A percentile compares a stretch with the other conserved stretches of the same genome.
These are phyloP conservation scores for Galerina sulciceps DNA, from an alignment of 768 basidiomycete species.

Conservation along the genomic window DNA sequence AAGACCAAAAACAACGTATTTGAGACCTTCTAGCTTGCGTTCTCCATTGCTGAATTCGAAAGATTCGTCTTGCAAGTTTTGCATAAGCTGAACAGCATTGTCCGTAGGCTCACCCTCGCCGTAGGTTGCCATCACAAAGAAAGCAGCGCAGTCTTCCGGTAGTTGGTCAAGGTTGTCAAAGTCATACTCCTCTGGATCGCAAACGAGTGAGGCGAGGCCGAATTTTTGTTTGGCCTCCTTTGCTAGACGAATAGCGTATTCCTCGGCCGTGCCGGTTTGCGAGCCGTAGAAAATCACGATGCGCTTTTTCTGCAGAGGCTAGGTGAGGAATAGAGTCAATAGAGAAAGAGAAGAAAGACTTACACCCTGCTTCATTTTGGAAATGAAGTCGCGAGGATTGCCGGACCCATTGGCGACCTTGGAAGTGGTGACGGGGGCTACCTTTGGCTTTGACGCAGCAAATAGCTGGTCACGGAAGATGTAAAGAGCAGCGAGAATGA, in stretches of 20 bases:
- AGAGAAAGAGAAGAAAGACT: constrained; percentile 33
- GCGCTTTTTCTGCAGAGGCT: constrained; percentile 81
- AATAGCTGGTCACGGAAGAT: constrained; percentile 87
- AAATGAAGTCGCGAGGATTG: constrained; percentile 93
- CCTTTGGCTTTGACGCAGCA: constrained; percentile 65
- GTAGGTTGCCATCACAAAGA: constrained; percentile 98
- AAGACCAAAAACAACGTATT: constrained; percentile 94
- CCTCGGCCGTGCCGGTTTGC: constrained; percentile 98
- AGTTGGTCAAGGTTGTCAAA: constrained; percentile 94
- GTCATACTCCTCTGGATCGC: constrained; percentile 98
- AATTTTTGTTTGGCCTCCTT: constrained; percentile 98
- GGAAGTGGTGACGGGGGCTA: constrained; percentile 45
- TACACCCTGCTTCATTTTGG: constrained; percentile 93
- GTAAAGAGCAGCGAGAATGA: constrained; percentile 76
- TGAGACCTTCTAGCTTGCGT: constrained; percentile 78
- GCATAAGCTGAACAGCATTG: constrained; percentile 94
- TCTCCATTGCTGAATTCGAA: constrained; percentile 87
- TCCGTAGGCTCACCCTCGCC: constrained; percentile 99
- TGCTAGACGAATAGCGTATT: constrained; percentile 95
- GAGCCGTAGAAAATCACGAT: constrained; percentile 98
- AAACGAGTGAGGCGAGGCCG: constrained; percentile 93
- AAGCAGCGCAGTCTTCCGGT: constrained; percentile 83
- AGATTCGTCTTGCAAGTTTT: constrained; percentile 84
- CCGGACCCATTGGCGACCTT: constrained; percentile 68
- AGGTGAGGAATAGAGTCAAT: constrained; percentile 12